Conservation (phyloP, 306 rosid genomes). For the Geum urbanum region DNA sequence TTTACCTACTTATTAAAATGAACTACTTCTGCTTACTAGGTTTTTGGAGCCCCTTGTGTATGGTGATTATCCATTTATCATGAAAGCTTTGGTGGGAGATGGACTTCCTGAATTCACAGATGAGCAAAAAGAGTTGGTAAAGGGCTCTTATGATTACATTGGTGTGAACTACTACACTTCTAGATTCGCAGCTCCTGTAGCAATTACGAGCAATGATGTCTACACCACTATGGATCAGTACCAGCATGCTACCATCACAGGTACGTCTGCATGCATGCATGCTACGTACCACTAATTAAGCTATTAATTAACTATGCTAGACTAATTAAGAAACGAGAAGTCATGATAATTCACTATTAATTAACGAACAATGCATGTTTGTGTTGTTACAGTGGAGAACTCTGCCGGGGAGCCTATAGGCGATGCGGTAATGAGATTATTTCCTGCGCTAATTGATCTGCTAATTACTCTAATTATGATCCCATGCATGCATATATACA, state of each 20-base stretch:
- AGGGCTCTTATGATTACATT: neutral
- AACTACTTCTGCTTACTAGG: neutral
- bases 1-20: too few species aligned
- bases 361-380: too few species aligned
- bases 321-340: neutral
- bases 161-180: slow-evolving; percentile 6
- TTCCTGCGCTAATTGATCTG: neutral
- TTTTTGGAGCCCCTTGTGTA: slow-evolving; percentile 2
- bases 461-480: neutral
- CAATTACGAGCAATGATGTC: neutral
- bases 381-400: too few species aligned
- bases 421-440: too few species aligned
- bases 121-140: neutral
- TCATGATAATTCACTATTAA: neutral
- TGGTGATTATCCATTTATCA: neutral
- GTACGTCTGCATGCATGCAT: neutral
- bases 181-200: neutral
- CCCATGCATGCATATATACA: too few species aligned
- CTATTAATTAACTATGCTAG: too few species aligned
- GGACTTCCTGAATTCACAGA: neutral
- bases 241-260: neutral
- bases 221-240: neutral
- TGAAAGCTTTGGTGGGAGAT: neutral
- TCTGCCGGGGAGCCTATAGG: neutral
- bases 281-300: too few species aligned